Conservation (phyloP, 305 asterid species). For the Salvia sclarea region DNA sequence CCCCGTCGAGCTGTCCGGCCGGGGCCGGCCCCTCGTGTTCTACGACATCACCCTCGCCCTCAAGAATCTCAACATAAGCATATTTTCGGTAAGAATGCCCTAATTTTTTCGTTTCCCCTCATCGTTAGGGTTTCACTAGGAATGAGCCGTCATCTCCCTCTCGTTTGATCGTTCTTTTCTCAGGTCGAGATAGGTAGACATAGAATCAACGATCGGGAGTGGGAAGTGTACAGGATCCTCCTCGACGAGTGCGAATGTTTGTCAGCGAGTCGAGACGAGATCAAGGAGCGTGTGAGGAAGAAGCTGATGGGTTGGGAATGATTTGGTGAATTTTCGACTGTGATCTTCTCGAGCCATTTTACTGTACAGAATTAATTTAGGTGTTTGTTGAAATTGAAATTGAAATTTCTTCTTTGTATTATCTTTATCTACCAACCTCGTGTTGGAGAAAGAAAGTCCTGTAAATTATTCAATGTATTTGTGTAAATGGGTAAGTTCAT, state of each 20-base stretch:
- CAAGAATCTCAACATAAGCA: constrained; percentile 47
- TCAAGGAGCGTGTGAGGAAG: constrained; percentile 52
- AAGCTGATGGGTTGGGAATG: constrained; percentile 75
- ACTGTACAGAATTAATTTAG: constrained; percentile 37
- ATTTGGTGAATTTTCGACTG: constrained; percentile 23
- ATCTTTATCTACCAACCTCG: not conserved
- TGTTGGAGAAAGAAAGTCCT: not conserved
- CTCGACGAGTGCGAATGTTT: constrained; percentile 53
- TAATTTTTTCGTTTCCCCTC: not conserved
- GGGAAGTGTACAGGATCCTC: constrained; percentile 73
- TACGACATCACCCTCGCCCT: constrained; percentile 74
- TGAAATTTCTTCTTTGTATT: not conserved
- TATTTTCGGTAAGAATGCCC: constrained; percentile 56
- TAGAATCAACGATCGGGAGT: constrained; percentile 54
- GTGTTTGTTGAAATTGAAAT: not conserved
- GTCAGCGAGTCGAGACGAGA: constrained; percentile 44
- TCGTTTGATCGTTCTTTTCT: not conserved
- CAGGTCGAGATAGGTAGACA: constrained; percentile 74
- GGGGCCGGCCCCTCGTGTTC: constrained; percentile 79
- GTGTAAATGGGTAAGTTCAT: constrained; percentile 18
- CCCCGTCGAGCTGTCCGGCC: constrained; percentile 72
- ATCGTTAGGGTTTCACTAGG: not conserved
- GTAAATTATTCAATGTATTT: constrained; percentile 28
- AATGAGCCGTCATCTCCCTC: not conserved
- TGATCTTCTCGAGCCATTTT: constrained; percentile 20